Evolutionary conservation across 1,284 basidiomycete species (phyloP).

Genomic region (Polyporus tsugae): DNA sequence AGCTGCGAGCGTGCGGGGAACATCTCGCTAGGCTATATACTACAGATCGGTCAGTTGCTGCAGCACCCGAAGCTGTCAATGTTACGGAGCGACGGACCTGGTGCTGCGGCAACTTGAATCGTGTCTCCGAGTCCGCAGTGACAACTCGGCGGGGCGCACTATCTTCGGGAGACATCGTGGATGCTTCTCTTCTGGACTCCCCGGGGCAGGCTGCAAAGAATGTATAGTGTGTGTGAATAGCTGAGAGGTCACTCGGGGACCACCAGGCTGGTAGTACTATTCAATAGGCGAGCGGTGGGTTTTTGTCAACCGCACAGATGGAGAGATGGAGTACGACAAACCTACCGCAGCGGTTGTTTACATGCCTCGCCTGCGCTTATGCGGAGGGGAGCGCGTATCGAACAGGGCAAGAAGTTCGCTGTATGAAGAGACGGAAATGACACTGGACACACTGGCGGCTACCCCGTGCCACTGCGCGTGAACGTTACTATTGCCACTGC

Average conservation of each 20-base stretch:
- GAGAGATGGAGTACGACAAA: not conserved
- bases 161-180: not conserved
- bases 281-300: not conserved
- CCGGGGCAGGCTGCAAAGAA: not conserved
- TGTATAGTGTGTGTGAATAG: not conserved
- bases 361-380: not conserved
- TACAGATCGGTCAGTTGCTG: not conserved
- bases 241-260: not conserved
- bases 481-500: too few species aligned
- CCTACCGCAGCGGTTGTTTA: not conserved
- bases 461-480: too few species aligned
- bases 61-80: not conserved
- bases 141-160: not conserved
- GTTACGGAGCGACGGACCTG: not conserved
- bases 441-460: too few species aligned
- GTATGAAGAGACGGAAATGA: not conserved
- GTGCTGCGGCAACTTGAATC: not conserved
- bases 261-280: not conserved
- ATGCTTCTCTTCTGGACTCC: not conserved
- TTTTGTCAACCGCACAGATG: not conserved
- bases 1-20: constrained; percentile 14
- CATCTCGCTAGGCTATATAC: not conserved
- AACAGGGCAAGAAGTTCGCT: not conserved
- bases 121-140: not conserved
- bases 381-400: not conserved